Percentiles rank a stretch among this genome's conserved stretches.
Conservation (phyloP, 108 stramenopile genomes). For the Craspedostauros australis region DNA sequence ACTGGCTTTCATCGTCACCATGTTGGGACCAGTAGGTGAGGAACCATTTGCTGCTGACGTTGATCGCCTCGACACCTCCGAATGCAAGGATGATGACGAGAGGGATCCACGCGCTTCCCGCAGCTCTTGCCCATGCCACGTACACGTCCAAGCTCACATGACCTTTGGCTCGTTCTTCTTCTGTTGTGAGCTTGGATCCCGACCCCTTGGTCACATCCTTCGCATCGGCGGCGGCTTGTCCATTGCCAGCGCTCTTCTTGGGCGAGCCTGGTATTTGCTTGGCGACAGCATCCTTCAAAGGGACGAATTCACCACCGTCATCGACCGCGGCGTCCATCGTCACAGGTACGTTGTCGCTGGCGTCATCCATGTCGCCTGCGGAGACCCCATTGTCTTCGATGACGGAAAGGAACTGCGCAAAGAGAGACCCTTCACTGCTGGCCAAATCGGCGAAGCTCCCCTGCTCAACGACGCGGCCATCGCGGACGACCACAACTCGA, state of each 20-base stretch:
- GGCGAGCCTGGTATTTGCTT: conserved; percentile 2
- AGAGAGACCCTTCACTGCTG: conserved; percentile 36
- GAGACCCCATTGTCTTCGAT: conserved; percentile 45
- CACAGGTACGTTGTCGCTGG: not conserved
- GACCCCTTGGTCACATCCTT: too few species aligned
- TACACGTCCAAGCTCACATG: conserved; percentile 55
- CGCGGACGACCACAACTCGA: conserved; percentile 66
- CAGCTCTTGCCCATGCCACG: conserved; percentile 63
- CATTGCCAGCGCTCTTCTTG: not conserved
- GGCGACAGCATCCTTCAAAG: not conserved
- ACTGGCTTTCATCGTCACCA: conserved; percentile 5
- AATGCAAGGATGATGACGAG: conserved; percentile 51
- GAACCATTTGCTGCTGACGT: conserved; percentile 62
- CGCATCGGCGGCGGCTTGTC: too few species aligned
- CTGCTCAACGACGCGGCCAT: conserved; percentile 75
- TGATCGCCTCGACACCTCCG: conserved; percentile 32
- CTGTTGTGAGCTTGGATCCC: conserved; percentile 53
- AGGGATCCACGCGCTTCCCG: conserved; percentile 59
- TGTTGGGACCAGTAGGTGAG: conserved; percentile 35
- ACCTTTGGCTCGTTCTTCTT: conserved; percentile 54
- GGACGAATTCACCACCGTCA: conserved; percentile 5
- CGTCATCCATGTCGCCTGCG: conserved; percentile 16
- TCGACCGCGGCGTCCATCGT: conserved; percentile 7
- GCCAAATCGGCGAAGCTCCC: conserved; percentile 72
- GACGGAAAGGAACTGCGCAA: conserved; percentile 48